Base-by-base conservation (phyloP, 2,329 filamentous ascomycete genomes). In the Chrysoporthe puriensis region DNA sequence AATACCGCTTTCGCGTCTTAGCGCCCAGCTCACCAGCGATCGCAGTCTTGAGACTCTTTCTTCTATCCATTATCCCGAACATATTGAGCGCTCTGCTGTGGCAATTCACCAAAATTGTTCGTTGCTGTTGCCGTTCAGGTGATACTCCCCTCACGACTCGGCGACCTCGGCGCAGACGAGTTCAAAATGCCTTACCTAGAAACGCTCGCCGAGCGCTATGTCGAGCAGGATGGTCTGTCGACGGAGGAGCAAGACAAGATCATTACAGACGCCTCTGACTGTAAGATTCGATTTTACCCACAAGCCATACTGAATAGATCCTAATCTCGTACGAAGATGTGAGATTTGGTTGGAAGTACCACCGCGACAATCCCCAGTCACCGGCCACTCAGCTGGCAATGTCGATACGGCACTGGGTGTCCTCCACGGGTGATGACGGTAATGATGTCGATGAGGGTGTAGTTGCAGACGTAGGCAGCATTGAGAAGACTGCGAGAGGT, bases 211-310 rank as follows among this genome's bases (percentile, higher is more conserved):
- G 62, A 68, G 59, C 68, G 68, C 66, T 70, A 62, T 44, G 66
- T 70, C 46, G 68, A 69, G 40, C 58, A 64, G 56, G 68, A 70
- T 50, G 66, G 59, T n/a, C 60, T 70, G n/a, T 68, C 68, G 13
- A 26, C 44, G 0, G 59, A 70, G 21, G 68, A 70, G 43, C 66
- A 68, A 58, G 62, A 68, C 62, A 68, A 70, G 59, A 66, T 70
- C 32, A 61, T 66, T 26, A 32, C 59, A 13, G 63, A 68, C 34
- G 68, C 68, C 16, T 63, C 66, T 43, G 63, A 63, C 9, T 70
- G 68, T 70, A 52, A 60, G 66, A 59, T n/a, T 8, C 16, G 3
- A 1, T 7, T 16, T 32, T 4, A 3, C 43, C 4, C 34, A 34
- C 42, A 62, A 32, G 8, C 7, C 42, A 57, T 44, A 4, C 42